These are phyloP conservation scores for Eustoma russellianum DNA, from an alignment of 257 asterid species.

Conservation along the genomic window DNA sequence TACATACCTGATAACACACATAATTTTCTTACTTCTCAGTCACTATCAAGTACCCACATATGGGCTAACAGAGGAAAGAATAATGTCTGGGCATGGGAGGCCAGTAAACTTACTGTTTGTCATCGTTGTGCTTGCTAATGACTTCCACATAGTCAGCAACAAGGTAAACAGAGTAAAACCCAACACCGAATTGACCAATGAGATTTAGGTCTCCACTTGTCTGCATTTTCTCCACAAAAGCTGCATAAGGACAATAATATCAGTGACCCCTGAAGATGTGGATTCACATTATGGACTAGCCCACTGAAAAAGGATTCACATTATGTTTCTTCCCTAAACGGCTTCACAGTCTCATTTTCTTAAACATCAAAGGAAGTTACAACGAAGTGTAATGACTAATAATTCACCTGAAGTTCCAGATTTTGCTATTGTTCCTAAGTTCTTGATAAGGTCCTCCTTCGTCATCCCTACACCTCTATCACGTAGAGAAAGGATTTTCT, in stretches of 20 bases:
- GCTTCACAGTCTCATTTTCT: too few species aligned
- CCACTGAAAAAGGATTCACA: too few species aligned
- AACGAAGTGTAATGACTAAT: background rate
- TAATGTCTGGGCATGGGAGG: background rate
- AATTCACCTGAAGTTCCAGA: slow-evolving; percentile 92
- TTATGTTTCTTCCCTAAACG: too few species aligned
- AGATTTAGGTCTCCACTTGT: slow-evolving; percentile 89
- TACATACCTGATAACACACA: slow-evolving; percentile 45
- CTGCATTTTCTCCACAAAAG: slow-evolving; percentile 97
- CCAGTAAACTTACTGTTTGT: slow-evolving; percentile 58
- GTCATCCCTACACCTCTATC: slow-evolving; percentile 99
- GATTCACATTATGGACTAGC: too few species aligned
- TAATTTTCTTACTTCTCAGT: background rate
- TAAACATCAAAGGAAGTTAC: background rate
- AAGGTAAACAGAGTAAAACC: slow-evolving; percentile 94
- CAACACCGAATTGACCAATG: slow-evolving; percentile 97
- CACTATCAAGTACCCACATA: background rate
- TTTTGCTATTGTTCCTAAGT: slow-evolving; percentile 95
- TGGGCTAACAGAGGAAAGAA: background rate
- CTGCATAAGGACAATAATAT: slow-evolving; percentile 27
- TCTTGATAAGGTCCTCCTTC: slow-evolving; percentile 87
- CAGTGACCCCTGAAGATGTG: background rate
- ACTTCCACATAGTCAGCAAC: slow-evolving; percentile 95
- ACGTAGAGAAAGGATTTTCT: slow-evolving; percentile 75
- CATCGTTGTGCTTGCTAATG: slow-evolving; percentile 86